Percentiles rank a stretch among this genome's conserved stretches.
Conservation (phyloP, 495 filamentous ascomycete species). For the Lasiosphaeris hirsuta region DNA sequence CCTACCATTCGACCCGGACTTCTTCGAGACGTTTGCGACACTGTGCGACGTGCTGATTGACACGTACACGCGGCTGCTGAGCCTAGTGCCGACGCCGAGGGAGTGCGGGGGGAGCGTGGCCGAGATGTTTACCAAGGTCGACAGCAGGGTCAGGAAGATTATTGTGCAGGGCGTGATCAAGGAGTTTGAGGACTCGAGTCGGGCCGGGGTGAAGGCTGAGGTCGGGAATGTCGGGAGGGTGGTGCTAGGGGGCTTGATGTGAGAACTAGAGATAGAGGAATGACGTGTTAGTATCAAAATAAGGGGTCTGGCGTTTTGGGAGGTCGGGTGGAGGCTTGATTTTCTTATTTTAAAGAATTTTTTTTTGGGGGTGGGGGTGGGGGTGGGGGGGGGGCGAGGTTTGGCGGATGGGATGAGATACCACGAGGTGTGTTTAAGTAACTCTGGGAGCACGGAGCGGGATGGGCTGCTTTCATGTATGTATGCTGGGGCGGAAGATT, state of each 20-base stretch:
- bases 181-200: conserved; percentile 88
- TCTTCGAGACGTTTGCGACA: conserved; percentile 95
- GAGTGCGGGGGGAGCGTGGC: conserved; percentile 61
- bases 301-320: not conserved
- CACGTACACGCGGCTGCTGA: conserved; percentile 75
- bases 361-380: too few relatives aligned
- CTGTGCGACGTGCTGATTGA: conserved; percentile 95
- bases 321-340: not conserved
- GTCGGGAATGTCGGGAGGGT: conserved; percentile 80
- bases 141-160: conserved; percentile 78
- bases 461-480: too few relatives aligned
- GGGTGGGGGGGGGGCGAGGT: too few relatives aligned
- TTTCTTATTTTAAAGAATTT: too few relatives aligned
- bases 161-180: conserved; percentile 79
- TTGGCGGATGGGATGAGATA: too few relatives aligned
- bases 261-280: conserved; percentile 19
- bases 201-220: conserved; percentile 71
- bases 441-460: too few relatives aligned
- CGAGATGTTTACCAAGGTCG: conserved; percentile 87
- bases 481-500: too few relatives aligned
- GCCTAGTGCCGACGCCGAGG: conserved; percentile 61
- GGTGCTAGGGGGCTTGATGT: conserved; percentile 86
- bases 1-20: conserved; percentile 96
- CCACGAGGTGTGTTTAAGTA: too few relatives aligned
- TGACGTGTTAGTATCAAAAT: not conserved